Percentiles rank a stretch among this genome's conserved stretches.
phyloP scores from a whole-genome alignment of 2,329 filamentous ascomycete species.

The Rachicladosporium sp. region DNA sequence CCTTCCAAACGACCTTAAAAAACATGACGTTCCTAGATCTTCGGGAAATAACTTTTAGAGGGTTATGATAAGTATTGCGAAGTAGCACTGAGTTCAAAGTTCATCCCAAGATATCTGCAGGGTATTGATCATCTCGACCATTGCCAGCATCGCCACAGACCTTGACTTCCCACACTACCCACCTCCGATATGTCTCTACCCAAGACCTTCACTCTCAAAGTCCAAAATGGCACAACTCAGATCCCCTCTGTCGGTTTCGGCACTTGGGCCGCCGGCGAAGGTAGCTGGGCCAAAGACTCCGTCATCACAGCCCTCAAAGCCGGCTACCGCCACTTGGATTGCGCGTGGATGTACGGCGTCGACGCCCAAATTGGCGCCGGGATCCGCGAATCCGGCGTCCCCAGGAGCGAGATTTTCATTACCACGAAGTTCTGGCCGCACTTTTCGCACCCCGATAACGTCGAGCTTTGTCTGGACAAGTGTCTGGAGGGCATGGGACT shows the following conservation, averaged over 20 bases:
- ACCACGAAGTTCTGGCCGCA: slow-evolving; percentile 36
- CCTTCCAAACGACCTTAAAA: too few relatives aligned
- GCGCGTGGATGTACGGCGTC: slow-evolving; percentile 33
- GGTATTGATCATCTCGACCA: too few relatives aligned
- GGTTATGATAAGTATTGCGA: too few relatives aligned
- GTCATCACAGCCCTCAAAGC: slow-evolving; percentile 29
- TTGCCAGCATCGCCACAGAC: too few relatives aligned
- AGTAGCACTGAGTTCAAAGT: too few relatives aligned
- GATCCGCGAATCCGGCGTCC: slow-evolving; percentile 22
- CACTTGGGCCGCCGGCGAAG: slow-evolving; percentile 53
- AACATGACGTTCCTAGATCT: too few relatives aligned
- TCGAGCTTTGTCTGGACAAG: slow-evolving; percentile 35
- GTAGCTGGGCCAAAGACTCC: slow-evolving; percentile 31
- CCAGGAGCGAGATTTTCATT: slow-evolving; percentile 27
- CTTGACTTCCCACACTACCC: too few relatives aligned
- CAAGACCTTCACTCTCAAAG: slow-evolving; percentile 36
- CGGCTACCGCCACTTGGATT: slow-evolving; percentile 44
- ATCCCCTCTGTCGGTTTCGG: slow-evolving; percentile 54
- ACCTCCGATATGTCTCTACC: slow-evolving; percentile 20
- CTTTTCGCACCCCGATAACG: slow-evolving; percentile 30
- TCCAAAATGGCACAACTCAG: slow-evolving; percentile 41
- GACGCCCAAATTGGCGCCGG: slow-evolving; percentile 32
- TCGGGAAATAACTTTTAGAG: too few relatives aligned
- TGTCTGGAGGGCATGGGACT: slow-evolving; percentile 32
- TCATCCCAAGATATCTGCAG: too few relatives aligned